Evolutionary conservation across 2,329 filamentous ascomycete species (phyloP).

Genomic region (Monosporascus sp.): DNA sequence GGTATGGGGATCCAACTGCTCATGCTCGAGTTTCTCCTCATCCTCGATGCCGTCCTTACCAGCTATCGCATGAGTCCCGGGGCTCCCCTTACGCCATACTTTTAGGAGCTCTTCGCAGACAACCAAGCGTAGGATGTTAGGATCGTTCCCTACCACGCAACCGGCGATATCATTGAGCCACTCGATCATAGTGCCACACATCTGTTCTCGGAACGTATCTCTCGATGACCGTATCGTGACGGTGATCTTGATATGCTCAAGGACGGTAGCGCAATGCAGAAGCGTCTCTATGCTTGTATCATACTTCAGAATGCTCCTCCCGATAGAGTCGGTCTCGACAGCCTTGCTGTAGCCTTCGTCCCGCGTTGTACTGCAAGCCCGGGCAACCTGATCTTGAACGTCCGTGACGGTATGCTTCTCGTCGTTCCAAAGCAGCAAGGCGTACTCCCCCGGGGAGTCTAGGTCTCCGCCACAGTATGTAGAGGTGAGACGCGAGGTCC

Average conservation of each 20-base stretch:
- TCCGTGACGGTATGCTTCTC: conserved; percentile 96
- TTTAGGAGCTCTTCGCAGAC: conserved; percentile 90
- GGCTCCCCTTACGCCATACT: conserved; percentile 81
- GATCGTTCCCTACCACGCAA: conserved; percentile 77
- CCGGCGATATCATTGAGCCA: conserved; percentile 93
- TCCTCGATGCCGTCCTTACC: conserved; percentile 78
- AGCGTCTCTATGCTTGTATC: conserved; percentile 66
- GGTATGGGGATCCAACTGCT: conserved; percentile 25
- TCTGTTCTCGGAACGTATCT: conserved; percentile 95
- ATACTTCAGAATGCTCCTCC: conserved; percentile 79
- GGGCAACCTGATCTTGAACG: conserved; percentile 81
- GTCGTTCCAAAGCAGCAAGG: conserved; percentile 91
- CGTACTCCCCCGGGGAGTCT: conserved; percentile 68
- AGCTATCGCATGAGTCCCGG: conserved; percentile 71
- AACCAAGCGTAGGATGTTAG: conserved; percentile 69
- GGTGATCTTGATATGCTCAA: conserved; percentile 94
- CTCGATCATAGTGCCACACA: conserved; percentile 96
- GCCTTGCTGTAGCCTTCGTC: conserved; percentile 69
- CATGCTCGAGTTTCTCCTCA: conserved; percentile 60
- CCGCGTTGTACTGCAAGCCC: conserved; percentile 72
- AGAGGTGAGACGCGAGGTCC: conserved; percentile 67
- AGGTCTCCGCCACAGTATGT: conserved; percentile 68
- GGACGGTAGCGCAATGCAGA: conserved; percentile 72
- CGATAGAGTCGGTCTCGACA: conserved; percentile 83
- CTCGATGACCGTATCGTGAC: conserved; percentile 90